phyloP scores from a whole-genome alignment of 2,329 filamentous ascomycete genomes.

The Fusarium acutatum region DNA sequence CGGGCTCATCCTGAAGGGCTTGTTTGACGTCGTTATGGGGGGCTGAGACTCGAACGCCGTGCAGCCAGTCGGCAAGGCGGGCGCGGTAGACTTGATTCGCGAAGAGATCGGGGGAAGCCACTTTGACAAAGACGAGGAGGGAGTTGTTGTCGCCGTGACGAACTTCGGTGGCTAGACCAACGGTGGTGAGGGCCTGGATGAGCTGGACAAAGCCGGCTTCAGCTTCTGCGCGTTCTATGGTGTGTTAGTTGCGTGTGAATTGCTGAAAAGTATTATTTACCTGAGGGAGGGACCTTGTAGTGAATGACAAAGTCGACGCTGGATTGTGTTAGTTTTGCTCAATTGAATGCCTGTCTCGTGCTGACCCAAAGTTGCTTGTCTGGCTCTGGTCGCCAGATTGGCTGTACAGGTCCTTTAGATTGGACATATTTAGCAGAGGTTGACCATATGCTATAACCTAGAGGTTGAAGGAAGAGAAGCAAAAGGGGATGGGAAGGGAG shows the following conservation, averaged over 20 bases:
- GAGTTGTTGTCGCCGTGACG: slow-evolving; percentile 79
- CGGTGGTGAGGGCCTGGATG: slow-evolving; percentile 75
- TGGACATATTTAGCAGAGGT: slow-evolving; percentile 43
- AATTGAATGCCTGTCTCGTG: background rate
- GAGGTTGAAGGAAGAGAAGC: background rate
- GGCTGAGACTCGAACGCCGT: slow-evolving; percentile 81
- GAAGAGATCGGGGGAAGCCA: slow-evolving; percentile 79
- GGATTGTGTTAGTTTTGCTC: slow-evolving; percentile 23
- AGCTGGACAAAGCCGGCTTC: slow-evolving; percentile 81
- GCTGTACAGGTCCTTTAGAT: slow-evolving; percentile 45
- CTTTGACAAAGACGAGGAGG: slow-evolving; percentile 83
- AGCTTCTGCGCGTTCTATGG: slow-evolving; percentile 72
- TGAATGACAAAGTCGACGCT: slow-evolving; percentile 90
- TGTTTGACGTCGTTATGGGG: slow-evolving; percentile 77
- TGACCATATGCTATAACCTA: slow-evolving; percentile 6
- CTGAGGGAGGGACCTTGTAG: slow-evolving; percentile 75
- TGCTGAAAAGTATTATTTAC: slow-evolving; percentile 52
- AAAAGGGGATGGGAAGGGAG: background rate
- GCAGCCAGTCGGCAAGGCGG: slow-evolving; percentile 92
- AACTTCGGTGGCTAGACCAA: slow-evolving; percentile 89
- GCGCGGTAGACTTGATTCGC: slow-evolving; percentile 84
- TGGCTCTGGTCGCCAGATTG: slow-evolving; percentile 40
- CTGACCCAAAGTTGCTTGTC: slow-evolving; percentile 54
- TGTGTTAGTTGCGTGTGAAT: background rate
- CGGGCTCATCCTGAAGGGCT: slow-evolving; percentile 75